Evolutionary conservation across 2,329 filamentous ascomycete genomes (phyloP).

Genomic region (Colletotrichum cordylinicola): DNA sequence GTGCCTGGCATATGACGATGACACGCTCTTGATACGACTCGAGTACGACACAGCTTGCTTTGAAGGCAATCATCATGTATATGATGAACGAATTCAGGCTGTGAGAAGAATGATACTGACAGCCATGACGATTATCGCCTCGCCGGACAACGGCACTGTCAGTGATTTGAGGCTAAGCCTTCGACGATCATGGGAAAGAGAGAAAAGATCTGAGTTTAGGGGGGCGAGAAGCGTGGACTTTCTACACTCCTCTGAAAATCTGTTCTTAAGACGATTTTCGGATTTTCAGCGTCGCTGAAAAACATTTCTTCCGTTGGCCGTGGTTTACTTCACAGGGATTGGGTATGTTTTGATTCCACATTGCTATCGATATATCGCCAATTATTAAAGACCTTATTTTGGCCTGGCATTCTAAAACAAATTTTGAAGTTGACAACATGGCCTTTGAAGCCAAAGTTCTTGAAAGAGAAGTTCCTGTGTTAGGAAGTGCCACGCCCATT

Average conservation of each 20-base stretch:
- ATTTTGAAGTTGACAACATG: background rate
- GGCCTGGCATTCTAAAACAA: background rate
- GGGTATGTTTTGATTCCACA: background rate
- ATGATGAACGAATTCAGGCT: background rate
- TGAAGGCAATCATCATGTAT: background rate
- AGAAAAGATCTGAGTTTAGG: background rate
- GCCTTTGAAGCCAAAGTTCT: background rate
- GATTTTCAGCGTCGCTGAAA: background rate
- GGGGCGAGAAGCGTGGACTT: background rate
- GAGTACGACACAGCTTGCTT: slow-evolving; percentile 17
- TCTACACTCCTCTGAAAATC: background rate
- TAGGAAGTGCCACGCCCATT: background rate
- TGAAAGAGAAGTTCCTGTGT: background rate
- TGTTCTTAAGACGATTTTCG: background rate
- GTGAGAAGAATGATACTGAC: background rate
- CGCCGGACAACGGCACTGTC: background rate
- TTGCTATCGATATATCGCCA: background rate
- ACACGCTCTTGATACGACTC: slow-evolving; percentile 3
- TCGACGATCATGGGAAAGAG: background rate
- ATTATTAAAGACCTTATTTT: background rate
- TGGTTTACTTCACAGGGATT: background rate
- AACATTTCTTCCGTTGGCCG: background rate
- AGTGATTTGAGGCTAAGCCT: background rate
- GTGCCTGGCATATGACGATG: slow-evolving; percentile 14
- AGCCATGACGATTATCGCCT: background rate